Conservation (phyloP, 208 protist species). For the Strigomonas culicis region DNA sequence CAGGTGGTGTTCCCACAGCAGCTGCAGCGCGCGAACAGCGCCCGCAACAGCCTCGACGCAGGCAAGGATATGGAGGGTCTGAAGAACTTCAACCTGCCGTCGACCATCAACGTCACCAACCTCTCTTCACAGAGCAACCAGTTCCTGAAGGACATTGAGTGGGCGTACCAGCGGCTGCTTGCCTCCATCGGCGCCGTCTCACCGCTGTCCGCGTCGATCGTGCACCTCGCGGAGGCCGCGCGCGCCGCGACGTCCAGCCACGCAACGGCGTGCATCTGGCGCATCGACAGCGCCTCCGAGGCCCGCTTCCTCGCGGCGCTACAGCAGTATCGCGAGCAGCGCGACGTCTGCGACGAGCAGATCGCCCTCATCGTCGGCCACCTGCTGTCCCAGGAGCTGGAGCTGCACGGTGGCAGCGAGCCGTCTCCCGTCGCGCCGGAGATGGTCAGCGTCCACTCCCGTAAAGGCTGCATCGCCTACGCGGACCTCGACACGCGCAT, state of each 20-base stretch:
- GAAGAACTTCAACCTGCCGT: neutral
- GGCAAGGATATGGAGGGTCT: neutral
- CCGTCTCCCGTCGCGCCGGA: neutral
- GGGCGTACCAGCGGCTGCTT: constrained; percentile 8
- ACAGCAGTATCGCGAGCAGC: constrained; percentile 34
- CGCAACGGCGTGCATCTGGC: constrained; percentile 38
- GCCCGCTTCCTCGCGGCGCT: constrained; percentile 39
- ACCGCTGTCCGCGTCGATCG: neutral
- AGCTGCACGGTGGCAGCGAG: constrained; percentile 16
- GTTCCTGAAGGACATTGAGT: constrained; percentile 11
- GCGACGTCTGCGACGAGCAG: constrained; percentile 57
- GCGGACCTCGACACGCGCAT: constrained; percentile 27
- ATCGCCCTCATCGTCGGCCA: constrained; percentile 60
- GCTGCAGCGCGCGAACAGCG: constrained; percentile 8
- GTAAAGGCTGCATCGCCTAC: neutral
- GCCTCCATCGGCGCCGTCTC: constrained; percentile 6
- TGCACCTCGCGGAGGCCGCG: neutral
- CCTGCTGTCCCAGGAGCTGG: constrained; percentile 54
- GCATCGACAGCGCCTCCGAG: constrained; percentile 23
- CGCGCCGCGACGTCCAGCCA: neutral
- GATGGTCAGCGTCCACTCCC: neutral
- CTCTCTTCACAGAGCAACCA: constrained; percentile 1
- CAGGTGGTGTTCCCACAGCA: constrained; percentile 31
- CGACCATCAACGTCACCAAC: neutral
- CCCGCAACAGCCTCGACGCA: constrained; percentile 4